Base-by-base conservation (phyloP, 1,139 yeast species). In the Kazachstania sp. region DNA sequence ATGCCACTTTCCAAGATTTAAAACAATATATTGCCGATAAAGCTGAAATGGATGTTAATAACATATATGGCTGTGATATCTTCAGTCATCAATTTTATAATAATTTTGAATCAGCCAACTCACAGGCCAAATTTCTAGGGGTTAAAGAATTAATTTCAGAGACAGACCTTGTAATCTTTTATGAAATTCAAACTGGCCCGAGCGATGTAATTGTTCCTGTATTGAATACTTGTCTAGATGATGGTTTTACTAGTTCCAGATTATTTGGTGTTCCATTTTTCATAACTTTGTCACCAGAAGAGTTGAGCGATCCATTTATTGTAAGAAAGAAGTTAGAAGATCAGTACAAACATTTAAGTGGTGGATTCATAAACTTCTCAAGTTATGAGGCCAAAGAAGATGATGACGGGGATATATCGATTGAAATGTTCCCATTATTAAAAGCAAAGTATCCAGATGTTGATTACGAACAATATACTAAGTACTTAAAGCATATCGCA, bases 201-300 rank as follows among this genome's bases (percentile, higher is more conserved):
- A 60, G 60, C n/a, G 82, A 79, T 53, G 54, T 80, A 15, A 71
- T 86, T 32, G 72, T 87, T 3, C 95, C 96, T 0, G 86, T 87
- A 0, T 69, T 81, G 49, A 82, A 75, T 59, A 72, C 82, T 1
- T 71, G 71, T 1, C 67, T 71, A 15, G 77, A 75, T 47, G 71
- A 64, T 56, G 47, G 75, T 58, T 58, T 65, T 52, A 56, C 52
- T 11, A 60, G 59, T 11, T 66, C 73, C 0, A 64, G 64, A 16
- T 58, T 74, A 2, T 84, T 86, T 67, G 94, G 88, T 1, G 65
- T 83, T 2, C 97, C 97, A 1, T 78, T 86, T 56, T 83, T 87
- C 58, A 71, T 87, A 36, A 74, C 80, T 0, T 60, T 86, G 26
- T 66, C 74, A 4, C 70, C 67, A 29, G 67, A 69, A 13, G 82